Percentiles rank a stretch among this genome's conserved stretches.
These are phyloP conservation scores for Penicillium sp. DNA, from an alignment of 2,329 filamentous ascomycete species.

Conservation along the genomic window DNA sequence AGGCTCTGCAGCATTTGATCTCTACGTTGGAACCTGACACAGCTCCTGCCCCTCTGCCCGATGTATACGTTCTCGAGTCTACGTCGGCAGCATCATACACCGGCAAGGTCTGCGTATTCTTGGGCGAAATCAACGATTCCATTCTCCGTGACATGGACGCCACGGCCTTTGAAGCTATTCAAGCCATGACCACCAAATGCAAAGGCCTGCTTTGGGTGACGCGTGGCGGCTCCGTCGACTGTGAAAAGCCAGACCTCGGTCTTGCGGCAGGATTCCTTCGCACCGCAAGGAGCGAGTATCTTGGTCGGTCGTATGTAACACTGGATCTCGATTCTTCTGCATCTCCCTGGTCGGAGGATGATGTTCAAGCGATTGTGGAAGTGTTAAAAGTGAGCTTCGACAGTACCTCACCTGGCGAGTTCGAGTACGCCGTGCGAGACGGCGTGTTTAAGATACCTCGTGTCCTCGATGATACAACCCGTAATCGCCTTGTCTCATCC, in stretches of 20 bases:
- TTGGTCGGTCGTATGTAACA: not conserved
- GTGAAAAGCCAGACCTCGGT: not conserved
- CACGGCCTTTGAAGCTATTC: not conserved
- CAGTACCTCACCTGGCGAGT: too few species aligned
- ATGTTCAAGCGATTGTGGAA: not conserved
- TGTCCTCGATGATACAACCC: too few species aligned
- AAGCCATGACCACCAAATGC: not conserved
- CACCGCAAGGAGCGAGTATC: conserved; percentile 1
- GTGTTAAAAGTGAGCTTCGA: not conserved
- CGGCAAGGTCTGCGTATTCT: conserved; percentile 2
- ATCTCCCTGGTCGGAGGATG: not conserved
- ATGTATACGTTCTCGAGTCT: not conserved
- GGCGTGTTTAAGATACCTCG: too few species aligned
- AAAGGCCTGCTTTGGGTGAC: conserved; percentile 7
- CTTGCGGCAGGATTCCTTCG: conserved; percentile 4
- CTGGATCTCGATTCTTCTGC: conserved; percentile 3
- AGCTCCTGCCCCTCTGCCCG: not conserved
- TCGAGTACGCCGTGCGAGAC: too few species aligned
- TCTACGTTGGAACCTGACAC: not conserved
- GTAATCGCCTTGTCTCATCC: too few species aligned
- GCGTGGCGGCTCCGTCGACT: conserved; percentile 5
- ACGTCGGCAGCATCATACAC: not conserved
- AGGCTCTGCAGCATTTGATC: not conserved
- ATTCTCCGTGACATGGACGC: not conserved
- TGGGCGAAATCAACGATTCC: conserved; percentile 3